phyloP scores from a whole-genome alignment of 805 yeast species.

The Hyphopichia homilentoma region DNA sequence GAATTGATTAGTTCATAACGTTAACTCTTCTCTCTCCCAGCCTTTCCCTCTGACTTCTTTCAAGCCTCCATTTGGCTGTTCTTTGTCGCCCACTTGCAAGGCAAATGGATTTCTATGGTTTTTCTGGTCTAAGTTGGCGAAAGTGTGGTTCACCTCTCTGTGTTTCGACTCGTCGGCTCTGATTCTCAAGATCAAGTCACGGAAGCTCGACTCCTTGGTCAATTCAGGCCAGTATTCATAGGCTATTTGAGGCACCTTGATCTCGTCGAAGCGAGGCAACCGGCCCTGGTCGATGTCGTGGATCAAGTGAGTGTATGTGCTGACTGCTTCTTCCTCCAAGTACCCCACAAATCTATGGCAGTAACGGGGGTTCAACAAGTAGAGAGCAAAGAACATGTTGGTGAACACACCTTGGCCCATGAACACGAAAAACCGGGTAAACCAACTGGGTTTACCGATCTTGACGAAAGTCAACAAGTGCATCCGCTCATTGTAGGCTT shows the following conservation, averaged over 20 bases:
- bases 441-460: slow-evolving; percentile 58
- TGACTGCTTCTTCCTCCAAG: slow-evolving; percentile 72
- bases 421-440: slow-evolving; percentile 51
- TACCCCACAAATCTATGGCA: slow-evolving; percentile 79
- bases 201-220: slow-evolving; percentile 47
- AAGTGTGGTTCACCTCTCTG: slow-evolving; percentile 75
- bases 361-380: slow-evolving; percentile 55
- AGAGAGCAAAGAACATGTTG: slow-evolving; percentile 58
- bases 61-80: slow-evolving; percentile 38
- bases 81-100: slow-evolving; percentile 32
- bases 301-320: slow-evolving; percentile 59
- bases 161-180: slow-evolving; percentile 80
- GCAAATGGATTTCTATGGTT: slow-evolving; percentile 69
- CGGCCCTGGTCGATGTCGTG: slow-evolving; percentile 52
- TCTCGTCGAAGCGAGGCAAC: slow-evolving; percentile 44
- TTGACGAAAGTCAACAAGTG: slow-evolving; percentile 67
- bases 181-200: slow-evolving; percentile 56
- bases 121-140: slow-evolving; percentile 56
- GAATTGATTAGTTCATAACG: neutral
- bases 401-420: slow-evolving; percentile 70
- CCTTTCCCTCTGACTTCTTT: slow-evolving; percentile 29
- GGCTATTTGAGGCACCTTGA: slow-evolving; percentile 56
- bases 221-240: slow-evolving; percentile 59
- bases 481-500: slow-evolving; percentile 77
- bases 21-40: slow-evolving; percentile 39